phyloP scores from a whole-genome alignment of 2,329 filamentous ascomycete species.

The Dothideomycetidae sp. region DNA sequence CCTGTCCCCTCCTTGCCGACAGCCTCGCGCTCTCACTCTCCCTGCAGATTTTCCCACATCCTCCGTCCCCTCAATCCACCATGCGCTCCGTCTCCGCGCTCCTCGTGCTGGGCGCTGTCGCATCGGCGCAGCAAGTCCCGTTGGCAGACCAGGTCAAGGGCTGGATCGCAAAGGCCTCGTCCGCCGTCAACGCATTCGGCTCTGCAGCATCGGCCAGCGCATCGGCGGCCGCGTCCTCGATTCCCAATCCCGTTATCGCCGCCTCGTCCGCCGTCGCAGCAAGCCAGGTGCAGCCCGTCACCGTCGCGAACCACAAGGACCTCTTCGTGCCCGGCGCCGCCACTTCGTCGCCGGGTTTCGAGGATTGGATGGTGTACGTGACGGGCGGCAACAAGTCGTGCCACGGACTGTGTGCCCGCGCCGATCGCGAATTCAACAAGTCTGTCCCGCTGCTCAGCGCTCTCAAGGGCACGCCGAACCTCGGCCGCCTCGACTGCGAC shows the following conservation, averaged over 20 bases:
- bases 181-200: constrained; percentile 40
- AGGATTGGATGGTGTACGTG: constrained; percentile 63
- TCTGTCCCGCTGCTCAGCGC: constrained; percentile 40
- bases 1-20: too few relatives aligned
- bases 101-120: constrained; percentile 37
- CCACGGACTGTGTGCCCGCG: constrained; percentile 50
- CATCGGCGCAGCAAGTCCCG: constrained; percentile 42
- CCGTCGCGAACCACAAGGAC: constrained; percentile 56
- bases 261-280: constrained; percentile 38
- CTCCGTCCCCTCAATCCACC: constrained; percentile 4
- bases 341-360: constrained; percentile 43
- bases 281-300: constrained; percentile 43
- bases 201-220: constrained; percentile 23
- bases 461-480: constrained; percentile 48
- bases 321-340: constrained; percentile 49
- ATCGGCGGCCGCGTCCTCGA: constrained; percentile 28
- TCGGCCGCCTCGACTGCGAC: constrained; percentile 61
- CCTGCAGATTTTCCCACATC: too few relatives aligned
- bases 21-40: background rate
- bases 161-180: constrained; percentile 41
- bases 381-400: constrained; percentile 69
- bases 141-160: constrained; percentile 47
- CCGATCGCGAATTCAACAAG: constrained; percentile 47
- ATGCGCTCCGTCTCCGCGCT: constrained; percentile 42
- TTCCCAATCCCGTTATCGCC: constrained; percentile 33